Evolutionary conservation across 2,329 filamentous ascomycete genomes (phyloP).

Genomic region (Penicillium concentricum): DNA sequence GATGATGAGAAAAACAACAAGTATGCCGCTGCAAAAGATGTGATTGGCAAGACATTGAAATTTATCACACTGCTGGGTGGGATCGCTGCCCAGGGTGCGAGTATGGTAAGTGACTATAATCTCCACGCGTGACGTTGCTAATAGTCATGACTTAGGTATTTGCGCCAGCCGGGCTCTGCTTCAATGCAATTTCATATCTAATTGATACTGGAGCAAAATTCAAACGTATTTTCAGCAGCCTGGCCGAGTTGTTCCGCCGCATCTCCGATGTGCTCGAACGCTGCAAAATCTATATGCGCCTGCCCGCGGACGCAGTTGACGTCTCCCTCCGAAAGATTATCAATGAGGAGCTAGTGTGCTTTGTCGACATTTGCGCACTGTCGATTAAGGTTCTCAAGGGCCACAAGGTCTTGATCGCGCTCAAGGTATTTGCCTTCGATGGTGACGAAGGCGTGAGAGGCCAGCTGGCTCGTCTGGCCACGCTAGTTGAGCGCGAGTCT

Average conservation of each 20-base stretch:
- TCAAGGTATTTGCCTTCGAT: slow-evolving; percentile 29
- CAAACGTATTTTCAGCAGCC: slow-evolving; percentile 29
- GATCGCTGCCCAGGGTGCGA: slow-evolving; percentile 26
- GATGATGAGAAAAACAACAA: slow-evolving; percentile 24
- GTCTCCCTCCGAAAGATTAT: slow-evolving; percentile 25
- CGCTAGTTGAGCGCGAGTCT: slow-evolving; percentile 27
- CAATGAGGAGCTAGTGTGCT: slow-evolving; percentile 26
- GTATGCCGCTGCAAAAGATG: slow-evolving; percentile 22
- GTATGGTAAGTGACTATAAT: slow-evolving; percentile 19
- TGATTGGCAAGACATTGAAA: slow-evolving; percentile 24
- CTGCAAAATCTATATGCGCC: slow-evolving; percentile 27
- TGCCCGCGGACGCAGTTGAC: slow-evolving; percentile 23
- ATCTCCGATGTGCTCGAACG: slow-evolving; percentile 29
- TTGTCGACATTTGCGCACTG: slow-evolving; percentile 27
- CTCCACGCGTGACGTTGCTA: background rate
- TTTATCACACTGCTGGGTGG: slow-evolving; percentile 25
- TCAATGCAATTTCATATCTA: slow-evolving; percentile 31
- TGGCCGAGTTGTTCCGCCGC: slow-evolving; percentile 25
- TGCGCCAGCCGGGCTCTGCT: slow-evolving; percentile 28
- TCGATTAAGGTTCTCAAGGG: slow-evolving; percentile 27
- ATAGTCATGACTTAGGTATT: slow-evolving; percentile 19
- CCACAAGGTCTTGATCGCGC: slow-evolving; percentile 23
- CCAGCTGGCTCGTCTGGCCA: slow-evolving; percentile 22
- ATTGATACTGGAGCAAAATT: slow-evolving; percentile 28
- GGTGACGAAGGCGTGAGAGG: slow-evolving; percentile 30